Base-by-base conservation (phyloP, 148 eudicot species). In the Diospyros kaki region DNA sequence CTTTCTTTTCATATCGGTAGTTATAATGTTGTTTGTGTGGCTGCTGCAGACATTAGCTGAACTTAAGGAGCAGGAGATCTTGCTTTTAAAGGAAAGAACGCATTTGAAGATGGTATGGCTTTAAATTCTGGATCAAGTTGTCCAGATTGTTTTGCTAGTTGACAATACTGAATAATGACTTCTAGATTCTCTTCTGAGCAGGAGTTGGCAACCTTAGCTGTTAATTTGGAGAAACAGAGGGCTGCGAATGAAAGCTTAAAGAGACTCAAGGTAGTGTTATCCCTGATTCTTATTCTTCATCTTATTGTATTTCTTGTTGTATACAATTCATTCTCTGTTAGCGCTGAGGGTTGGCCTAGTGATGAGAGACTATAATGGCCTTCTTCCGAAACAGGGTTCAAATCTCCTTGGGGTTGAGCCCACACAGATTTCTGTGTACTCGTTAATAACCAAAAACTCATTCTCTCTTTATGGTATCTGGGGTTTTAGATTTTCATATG, bases 231-330 rank as follows among this genome's bases (percentile, higher is more conserved):
- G 79, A 80, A 64, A 73, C 72, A 80, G 64, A 79, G 76, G 58
- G 80, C 76, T 15, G 62, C 70, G 41, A 84, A 87, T 67, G 77
- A 73, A 46, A 77, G 72, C 15, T 70, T 87, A 66, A 87, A 84
- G 82, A 80, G 77, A 80, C 73, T 80, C 75, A 87, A 84, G 89
- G 89, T 87, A 67, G 76, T 38, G 68, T 13, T 64, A 15, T 46
- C 1, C 42, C 58, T 0, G 8, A 70, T 4, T 43, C 54, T 55
- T 55, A n/a, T 50, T 44, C 42, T 38, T 52, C 3, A 28, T 72
- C 13, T 18, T 18, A 42, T 46, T 64, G 28, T 28, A 28, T 28
- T 28, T 28, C 28, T 28, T 28, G 28, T 28, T 28, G 28, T 28
- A 28, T 28, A 28, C 12, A 55, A 9, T 55, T 10, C 59, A 48